phyloP scores from a whole-genome alignment of 148 eudicot species.

The Camellia japonica region DNA sequence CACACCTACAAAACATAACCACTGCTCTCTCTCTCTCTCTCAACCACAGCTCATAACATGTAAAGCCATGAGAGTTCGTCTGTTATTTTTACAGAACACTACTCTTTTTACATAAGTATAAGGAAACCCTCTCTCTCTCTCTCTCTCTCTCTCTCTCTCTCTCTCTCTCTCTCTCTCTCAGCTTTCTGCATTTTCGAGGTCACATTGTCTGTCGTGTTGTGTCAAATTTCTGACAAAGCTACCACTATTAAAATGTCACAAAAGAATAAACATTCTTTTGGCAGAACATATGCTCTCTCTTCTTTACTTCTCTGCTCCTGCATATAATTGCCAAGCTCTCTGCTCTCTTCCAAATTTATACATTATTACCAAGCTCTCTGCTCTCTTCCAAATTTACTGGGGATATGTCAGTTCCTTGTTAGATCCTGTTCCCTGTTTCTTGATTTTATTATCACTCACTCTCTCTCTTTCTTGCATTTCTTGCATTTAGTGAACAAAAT shows the following conservation, averaged over 20 bases:
- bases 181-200: slow-evolving; percentile 27
- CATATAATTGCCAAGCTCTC: not conserved
- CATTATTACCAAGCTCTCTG: not conserved
- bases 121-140: slow-evolving; percentile 4
- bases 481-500: not conserved
- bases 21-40: slow-evolving; percentile 2
- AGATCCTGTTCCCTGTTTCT: slow-evolving; percentile 9
- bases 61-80: slow-evolving; percentile 14
- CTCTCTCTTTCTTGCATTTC: not conserved
- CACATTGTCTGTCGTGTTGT: slow-evolving; percentile 15
- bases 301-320: not conserved
- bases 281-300: not conserved
- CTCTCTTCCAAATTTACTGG: not conserved
- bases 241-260: slow-evolving; percentile 7
- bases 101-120: not conserved
- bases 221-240: slow-evolving; percentile 19
- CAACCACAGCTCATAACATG: slow-evolving; percentile 6
- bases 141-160: not conserved
- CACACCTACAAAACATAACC: not conserved
- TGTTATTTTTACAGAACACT: not conserved
- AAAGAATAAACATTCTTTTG: slow-evolving; percentile 21
- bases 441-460: not conserved
- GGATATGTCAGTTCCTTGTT: slow-evolving; percentile 9
- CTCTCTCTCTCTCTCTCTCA: not conserved
- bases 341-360: slow-evolving; percentile 1